Conservation (phyloP, 306 rosid species). For the Ammopiptanthus mongolicus region DNA sequence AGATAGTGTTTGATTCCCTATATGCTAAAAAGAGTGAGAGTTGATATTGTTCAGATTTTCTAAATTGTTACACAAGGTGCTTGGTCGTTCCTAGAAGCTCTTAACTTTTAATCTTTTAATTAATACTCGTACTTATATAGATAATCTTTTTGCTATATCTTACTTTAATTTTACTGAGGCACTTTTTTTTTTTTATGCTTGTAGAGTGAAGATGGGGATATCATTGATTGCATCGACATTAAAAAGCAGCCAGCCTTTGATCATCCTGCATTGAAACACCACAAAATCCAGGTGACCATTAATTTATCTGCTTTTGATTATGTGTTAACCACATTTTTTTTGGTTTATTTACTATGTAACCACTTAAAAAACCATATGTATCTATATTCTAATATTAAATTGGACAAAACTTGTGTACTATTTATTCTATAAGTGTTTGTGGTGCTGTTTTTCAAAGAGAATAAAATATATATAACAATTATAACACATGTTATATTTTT, state of each 20-base stretch:
- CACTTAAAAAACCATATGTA: neutral
- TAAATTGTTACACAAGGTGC: neutral
- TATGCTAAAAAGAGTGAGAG: neutral
- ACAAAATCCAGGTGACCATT: slow-evolving; percentile 60
- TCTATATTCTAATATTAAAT: too few relatives aligned
- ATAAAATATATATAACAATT: too few relatives aligned
- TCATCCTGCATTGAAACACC: slow-evolving; percentile 56
- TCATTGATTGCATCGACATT: slow-evolving; percentile 51
- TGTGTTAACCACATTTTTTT: neutral
- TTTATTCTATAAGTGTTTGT: too few relatives aligned
- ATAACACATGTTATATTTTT: too few relatives aligned
- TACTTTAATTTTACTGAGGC: too few relatives aligned
- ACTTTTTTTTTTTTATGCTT: slow-evolving; percentile 10
- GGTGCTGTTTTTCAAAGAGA: too few relatives aligned
- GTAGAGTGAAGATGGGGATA: slow-evolving; percentile 68
- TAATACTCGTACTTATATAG: too few relatives aligned
- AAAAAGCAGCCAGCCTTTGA: slow-evolving; percentile 59
- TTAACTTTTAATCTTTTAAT: neutral
- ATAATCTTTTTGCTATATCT: neutral
- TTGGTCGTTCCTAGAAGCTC: neutral
- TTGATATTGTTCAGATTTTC: neutral
- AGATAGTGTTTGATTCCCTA: neutral
- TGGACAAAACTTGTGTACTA: too few relatives aligned
- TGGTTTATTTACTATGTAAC: too few relatives aligned
- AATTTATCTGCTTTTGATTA: neutral